Base-by-base conservation (phyloP, 352 stramenopile genomes). In the Globisporangium yorkense region DNA sequence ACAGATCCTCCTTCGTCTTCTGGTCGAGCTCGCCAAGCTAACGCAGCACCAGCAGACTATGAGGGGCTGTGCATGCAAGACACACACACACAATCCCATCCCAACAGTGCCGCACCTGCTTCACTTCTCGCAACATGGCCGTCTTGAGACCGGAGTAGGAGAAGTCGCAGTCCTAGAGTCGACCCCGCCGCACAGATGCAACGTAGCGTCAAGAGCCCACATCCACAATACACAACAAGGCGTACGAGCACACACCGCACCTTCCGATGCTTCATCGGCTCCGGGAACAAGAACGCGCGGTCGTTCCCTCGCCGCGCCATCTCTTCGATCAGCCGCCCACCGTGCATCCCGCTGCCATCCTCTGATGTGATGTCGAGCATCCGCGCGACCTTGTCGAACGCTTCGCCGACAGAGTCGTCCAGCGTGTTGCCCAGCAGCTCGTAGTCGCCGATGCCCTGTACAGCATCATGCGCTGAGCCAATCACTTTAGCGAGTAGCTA, bases 121-220 rank as follows among this genome's bases (percentile, higher is more conserved):
- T 74, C 21, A 94, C 62, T 54, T 91, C 77, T 40, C 83, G 83
- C 33, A 92, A 66, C 85, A 99, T 97, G 29, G 95, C 89, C 8
- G 95, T 99, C 71, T 99, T 99, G 44, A 99, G 88, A 3, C 97
- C 97, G 3, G 96, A 96, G 74, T 98, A 99, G 45, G 86, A 98
- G 68, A 99, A 99, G 63, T 99, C 94, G 57, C 90, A 98, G 73
- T 98, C 90, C 79, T 89, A 51, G 10, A 39, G 57, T 8, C 37
- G 0, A 48, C 55, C 29, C 16, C 12, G n/a, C 16, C 8, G 18
- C 16, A 35, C 18, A 43, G 21, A 56, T 37, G 8, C n/a, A 35
- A 31, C 20, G 18, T 37, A 15, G 12, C 5, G 15, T 41, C 8
- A 46, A 35, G 9, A 41, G 0, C 3, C 43, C 46, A 31, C 5